These are phyloP conservation scores for Dysphania ambrosioides DNA, from an alignment of 148 eudicot genomes.

Conservation along the genomic window DNA sequence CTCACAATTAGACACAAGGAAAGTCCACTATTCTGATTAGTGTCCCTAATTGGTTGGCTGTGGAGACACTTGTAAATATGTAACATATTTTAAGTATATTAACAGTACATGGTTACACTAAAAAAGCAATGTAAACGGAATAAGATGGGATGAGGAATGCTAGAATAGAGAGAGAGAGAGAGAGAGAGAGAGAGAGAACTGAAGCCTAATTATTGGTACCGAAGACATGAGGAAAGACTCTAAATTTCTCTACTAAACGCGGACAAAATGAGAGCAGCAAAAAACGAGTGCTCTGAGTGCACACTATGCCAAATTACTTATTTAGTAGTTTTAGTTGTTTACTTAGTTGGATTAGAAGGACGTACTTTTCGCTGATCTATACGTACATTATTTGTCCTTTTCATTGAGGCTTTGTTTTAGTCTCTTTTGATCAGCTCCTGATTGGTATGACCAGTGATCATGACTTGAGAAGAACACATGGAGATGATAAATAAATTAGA, in stretches of 20 bases:
- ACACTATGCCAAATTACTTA: neutral
- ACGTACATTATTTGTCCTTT: neutral
- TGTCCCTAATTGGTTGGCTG: neutral
- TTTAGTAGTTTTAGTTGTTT: neutral
- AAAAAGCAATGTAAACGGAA: neutral
- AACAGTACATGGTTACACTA: neutral
- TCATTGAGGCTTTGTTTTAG: neutral
- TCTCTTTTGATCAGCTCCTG: neutral
- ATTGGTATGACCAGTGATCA: neutral
- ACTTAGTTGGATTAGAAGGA: neutral
- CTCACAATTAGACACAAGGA: neutral
- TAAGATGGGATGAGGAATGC: neutral
- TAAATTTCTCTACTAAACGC: neutral
- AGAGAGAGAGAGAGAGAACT: neutral
- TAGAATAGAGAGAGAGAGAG: neutral
- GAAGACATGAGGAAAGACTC: neutral
- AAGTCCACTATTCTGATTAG: neutral
- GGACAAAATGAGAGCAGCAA: neutral
- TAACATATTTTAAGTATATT: neutral
- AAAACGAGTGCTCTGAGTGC: conserved; percentile 2
- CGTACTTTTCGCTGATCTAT: neutral
- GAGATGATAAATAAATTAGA: neutral
- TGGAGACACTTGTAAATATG: neutral
- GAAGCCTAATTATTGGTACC: neutral
- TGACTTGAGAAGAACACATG: neutral